Evolutionary conservation across 148 eudicot genomes (phyloP), one percentile per base, ranked within the genome.

Genomic region (Cornus kousa): DNA sequence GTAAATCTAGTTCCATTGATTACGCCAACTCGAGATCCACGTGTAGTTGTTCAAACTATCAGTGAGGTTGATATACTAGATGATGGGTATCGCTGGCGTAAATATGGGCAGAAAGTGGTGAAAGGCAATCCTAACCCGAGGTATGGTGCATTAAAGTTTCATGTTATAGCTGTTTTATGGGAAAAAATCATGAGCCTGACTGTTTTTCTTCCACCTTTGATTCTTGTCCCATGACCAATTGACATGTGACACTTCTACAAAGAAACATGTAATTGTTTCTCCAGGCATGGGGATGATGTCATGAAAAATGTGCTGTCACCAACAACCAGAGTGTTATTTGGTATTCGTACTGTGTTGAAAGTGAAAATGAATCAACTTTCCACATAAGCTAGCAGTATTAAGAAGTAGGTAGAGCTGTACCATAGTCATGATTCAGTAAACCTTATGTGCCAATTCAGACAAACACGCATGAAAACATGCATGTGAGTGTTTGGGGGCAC

Each of bases 21-120:
- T 62, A 62, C 22, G 66, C 66, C 66, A 17, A 7, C 9, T 62
- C 66, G 66, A 17, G 66, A 62, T 13, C 66, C 23, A 20, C 66
- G 66, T 20, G 66, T 62, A 7, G 66, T 62, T 62, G 66, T 62
- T 62, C 66, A 62, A 62, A 62, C 66, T 19, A n/a, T 62, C 9
- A 62, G 66, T n/a, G 66, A 62, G 66, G 66, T 62, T 20, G 66
- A 62, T 62, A 62, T 62, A 62, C 66, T 62, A 62, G 66, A 62
- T 6, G 66, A 62, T 62, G 66, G 66, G 66, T 62, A 62, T 62
- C 66, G 66, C 22, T 62, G 66, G 66, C 66, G 66, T n/a, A 62
- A 62, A 62, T 62, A 62, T 62, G 66, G 66, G 66, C 66, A 62
- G 66, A 62, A 62, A 62, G 66, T 62, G 66, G 66, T 62, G 22